Base-by-base conservation (phyloP, 345 rosid genomes). In the Melaleuca alternifolia region DNA sequence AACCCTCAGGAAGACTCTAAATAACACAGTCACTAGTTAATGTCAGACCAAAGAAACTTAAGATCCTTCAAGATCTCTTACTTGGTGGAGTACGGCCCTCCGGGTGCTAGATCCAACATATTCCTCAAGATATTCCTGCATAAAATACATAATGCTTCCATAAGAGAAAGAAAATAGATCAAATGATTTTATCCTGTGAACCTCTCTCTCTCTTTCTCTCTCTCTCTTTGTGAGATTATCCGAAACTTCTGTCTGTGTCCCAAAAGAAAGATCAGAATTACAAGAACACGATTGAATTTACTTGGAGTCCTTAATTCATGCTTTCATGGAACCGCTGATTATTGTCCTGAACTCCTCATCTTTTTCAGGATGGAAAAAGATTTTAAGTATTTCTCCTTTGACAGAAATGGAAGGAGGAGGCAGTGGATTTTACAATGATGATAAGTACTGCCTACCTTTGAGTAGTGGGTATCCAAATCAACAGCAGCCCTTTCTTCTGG, bases 401-500 rank as follows among this genome's bases (percentile, higher is more conserved):
- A 51, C 54, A 15, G 44, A 21, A 14, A 51, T 16, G 84, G 54
- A 21, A 83, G 44, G 59, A 83, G 26, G 59, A 83, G 15, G 24
- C 7, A n/a, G 26, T 30, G 54, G 26, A 46, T 83, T 71, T 71
- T 33, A 71, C 82, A 83, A 9, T 1, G 30, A 86, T 28, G 51
- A 51, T 62, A 30, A 51, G 33, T 28, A 86, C 50, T 20, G 85
- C 86, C 82, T 21, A 95, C 99, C 97, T 93, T 88, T 71, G 99
- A 86, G 87, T 95, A 97, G 89, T 97, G 99, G 41, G 99, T 94
- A 89, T 97, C 99, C 92, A 97, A 90, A 92, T 97, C 99, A 89
- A 97, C 99, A 12, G 96, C 97, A 82, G 99, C 99, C 88, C 99
- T 92, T 89, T 96, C 93, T 87, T 94, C 92, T 2, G 98, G 98